A percentile compares a stretch with the other conserved stretches of the same genome.
Evolutionary conservation across 805 yeast species (phyloP).

Genomic region (Wickerhamiella siamensis): DNA sequence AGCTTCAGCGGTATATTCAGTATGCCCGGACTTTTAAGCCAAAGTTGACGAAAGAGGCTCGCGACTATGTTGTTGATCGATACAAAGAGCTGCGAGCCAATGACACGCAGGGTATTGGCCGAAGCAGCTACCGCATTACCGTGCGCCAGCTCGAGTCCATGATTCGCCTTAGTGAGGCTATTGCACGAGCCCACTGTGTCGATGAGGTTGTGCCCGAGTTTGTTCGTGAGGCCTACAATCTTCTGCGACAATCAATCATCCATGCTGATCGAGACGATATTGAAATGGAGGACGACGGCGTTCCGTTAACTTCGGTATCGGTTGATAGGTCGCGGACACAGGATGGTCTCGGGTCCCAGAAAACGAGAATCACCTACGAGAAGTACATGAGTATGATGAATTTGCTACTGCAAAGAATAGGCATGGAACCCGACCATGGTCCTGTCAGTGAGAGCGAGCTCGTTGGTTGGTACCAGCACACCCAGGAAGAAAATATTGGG

Average conservation of each 20-base stretch:
- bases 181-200: conserved; percentile 92
- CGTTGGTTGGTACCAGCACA: conserved; percentile 67
- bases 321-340: conserved; percentile 12
- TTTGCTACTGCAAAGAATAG: conserved; percentile 49
- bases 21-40: conserved; percentile 93
- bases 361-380: conserved; percentile 61
- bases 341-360: conserved; percentile 16
- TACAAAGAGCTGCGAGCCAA: conserved; percentile 78
- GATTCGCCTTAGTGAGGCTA: conserved; percentile 88
- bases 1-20: conserved; percentile 71
- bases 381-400: conserved; percentile 77
- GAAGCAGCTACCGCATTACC: conserved; percentile 84
- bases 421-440: conserved; percentile 37
- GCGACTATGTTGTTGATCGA: conserved; percentile 57
- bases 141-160: conserved; percentile 79
- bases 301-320: conserved; percentile 21
- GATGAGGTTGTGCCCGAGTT: conserved; percentile 70
- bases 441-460: conserved; percentile 29
- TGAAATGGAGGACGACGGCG: conserved; percentile 59
- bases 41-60: conserved; percentile 63
- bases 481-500: conserved; percentile 54
- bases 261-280: conserved; percentile 90
- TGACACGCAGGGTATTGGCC: conserved; percentile 72
- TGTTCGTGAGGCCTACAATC: conserved; percentile 86
- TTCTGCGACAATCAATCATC: conserved; percentile 80